A percentile compares a stretch with the other conserved stretches of the same genome.
These are phyloP conservation scores for Tremella yokohamensis DNA, from an alignment of 768 basidiomycete species.

Conservation along the genomic window DNA sequence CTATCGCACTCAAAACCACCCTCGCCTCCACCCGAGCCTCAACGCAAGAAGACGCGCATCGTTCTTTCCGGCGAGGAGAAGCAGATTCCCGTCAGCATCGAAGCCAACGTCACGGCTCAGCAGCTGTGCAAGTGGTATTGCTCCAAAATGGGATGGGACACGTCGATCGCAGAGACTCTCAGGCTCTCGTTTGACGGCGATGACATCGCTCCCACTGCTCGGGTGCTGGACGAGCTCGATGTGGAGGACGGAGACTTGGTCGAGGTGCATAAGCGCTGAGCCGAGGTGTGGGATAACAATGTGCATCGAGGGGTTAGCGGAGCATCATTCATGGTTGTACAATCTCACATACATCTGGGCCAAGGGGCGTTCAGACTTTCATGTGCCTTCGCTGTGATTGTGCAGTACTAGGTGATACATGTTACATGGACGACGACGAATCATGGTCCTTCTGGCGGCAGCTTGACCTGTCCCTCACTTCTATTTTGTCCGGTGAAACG, in stretches of 20 bases:
- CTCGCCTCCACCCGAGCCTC: background rate
- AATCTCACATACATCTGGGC: too few species aligned
- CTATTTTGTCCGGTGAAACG: too few species aligned
- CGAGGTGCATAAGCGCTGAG: background rate
- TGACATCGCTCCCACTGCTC: slow-evolving; percentile 2
- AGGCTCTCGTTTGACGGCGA: slow-evolving; percentile 20
- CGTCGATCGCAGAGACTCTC: slow-evolving; percentile 5
- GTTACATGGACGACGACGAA: too few species aligned
- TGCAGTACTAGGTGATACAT: too few species aligned
- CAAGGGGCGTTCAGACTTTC: too few species aligned
- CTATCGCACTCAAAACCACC: background rate
- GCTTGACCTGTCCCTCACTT: too few species aligned
- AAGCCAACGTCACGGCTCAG: slow-evolving; percentile 1
- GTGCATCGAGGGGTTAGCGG: too few species aligned
- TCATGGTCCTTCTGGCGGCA: too few species aligned
- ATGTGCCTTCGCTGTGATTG: too few species aligned
- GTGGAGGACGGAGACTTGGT: slow-evolving; percentile 3
- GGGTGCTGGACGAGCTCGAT: slow-evolving; percentile 10
- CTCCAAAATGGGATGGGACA: background rate
- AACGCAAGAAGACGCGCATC: slow-evolving; percentile 1
- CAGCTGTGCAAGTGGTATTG: background rate
- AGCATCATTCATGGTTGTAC: too few species aligned
- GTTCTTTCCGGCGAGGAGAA: background rate
- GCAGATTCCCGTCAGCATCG: background rate
- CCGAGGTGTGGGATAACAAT: too few species aligned